These are phyloP conservation scores for Xylariaceae sp. DNA, from an alignment of 2,329 filamentous ascomycete genomes.

Conservation along the genomic window DNA sequence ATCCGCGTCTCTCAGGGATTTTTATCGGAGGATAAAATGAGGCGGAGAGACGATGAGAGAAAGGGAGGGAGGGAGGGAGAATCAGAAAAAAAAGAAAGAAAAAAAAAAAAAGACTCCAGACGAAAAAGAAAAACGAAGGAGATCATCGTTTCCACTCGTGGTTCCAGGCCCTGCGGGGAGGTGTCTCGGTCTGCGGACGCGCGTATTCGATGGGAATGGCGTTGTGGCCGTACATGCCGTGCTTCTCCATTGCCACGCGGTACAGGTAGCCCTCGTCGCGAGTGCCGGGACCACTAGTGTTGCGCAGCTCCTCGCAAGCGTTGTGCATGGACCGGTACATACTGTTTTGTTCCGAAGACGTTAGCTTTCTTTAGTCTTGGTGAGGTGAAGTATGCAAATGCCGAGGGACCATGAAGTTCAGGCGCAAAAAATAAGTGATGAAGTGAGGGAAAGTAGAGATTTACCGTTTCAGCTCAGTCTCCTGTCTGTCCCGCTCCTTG, in stretches of 20 bases:
- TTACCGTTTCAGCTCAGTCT: constrained; percentile 64
- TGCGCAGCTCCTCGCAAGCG: constrained; percentile 78
- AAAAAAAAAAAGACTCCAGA: neutral
- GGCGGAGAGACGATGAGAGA: no score
- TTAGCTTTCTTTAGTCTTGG: neutral
- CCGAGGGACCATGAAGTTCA: neutral
- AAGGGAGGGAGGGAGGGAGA: no score
- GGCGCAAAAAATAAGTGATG: neutral
- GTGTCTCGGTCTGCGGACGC: constrained; percentile 76
- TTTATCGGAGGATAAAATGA: no score
- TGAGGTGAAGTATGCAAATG: neutral
- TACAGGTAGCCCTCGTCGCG: constrained; percentile 69
- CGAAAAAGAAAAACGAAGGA: neutral
- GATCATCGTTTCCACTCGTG: constrained; percentile 72
- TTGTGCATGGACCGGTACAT: constrained; percentile 75
- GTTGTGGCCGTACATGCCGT: constrained; percentile 66
- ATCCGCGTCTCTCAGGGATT: no score
- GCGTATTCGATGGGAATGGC: constrained; percentile 90
- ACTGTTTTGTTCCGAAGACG: constrained; percentile 15
- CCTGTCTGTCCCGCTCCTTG: constrained; percentile 57
- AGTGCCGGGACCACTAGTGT: constrained; percentile 50
- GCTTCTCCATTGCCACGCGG: constrained; percentile 85
- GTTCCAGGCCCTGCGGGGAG: constrained; percentile 78
- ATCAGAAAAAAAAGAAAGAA: neutral
- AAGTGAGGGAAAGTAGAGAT: constrained; percentile 32